These are phyloP conservation scores for Cutaneotrichosporon sp. DNA, from an alignment of 1,284 basidiomycete species.

Conservation along the genomic window DNA sequence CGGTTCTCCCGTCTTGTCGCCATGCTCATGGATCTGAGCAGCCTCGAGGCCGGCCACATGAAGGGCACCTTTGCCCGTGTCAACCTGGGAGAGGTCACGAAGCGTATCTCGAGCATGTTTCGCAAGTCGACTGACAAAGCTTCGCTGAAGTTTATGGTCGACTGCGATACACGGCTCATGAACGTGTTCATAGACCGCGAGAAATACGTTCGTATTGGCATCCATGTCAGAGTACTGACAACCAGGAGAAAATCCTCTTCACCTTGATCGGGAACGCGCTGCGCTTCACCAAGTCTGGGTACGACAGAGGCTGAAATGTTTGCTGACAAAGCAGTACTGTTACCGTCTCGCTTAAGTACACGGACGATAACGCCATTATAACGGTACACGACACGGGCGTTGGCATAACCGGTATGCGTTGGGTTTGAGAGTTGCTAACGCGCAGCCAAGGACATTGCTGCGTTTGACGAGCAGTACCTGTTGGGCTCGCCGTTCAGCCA, in stretches of 20 bases:
- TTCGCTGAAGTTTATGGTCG: constrained; percentile 39
- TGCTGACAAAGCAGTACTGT: constrained; percentile 16
- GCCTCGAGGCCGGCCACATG: constrained; percentile 42
- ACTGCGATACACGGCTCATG: constrained; percentile 37
- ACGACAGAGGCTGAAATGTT: neutral
- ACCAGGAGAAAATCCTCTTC: constrained; percentile 48
- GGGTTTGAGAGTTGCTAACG: neutral
- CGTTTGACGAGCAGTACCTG: constrained; percentile 47
- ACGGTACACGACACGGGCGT: constrained; percentile 48
- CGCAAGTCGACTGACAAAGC: constrained; percentile 33
- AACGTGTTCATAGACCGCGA: constrained; percentile 47
- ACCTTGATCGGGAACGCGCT: constrained; percentile 48
- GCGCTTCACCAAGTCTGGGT: constrained; percentile 41
- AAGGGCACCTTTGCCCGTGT: constrained; percentile 44
- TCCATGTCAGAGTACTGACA: neutral
- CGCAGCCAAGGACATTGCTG: constrained; percentile 30
- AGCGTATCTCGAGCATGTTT: constrained; percentile 48
- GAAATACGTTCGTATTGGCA: constrained; percentile 37
- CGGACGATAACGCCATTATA: constrained; percentile 25
- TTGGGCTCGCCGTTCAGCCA: constrained; percentile 39
- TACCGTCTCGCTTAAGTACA: constrained; percentile 28
- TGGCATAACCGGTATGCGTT: constrained; percentile 38
- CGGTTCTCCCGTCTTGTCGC: constrained; percentile 41
- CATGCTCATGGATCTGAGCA: constrained; percentile 45
- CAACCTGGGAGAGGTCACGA: constrained; percentile 44